Percentiles rank a stretch among this genome's conserved stretches.
phyloP scores from a whole-genome alignment of 2,329 filamentous ascomycete genomes.

The Verticillium dahliae region DNA sequence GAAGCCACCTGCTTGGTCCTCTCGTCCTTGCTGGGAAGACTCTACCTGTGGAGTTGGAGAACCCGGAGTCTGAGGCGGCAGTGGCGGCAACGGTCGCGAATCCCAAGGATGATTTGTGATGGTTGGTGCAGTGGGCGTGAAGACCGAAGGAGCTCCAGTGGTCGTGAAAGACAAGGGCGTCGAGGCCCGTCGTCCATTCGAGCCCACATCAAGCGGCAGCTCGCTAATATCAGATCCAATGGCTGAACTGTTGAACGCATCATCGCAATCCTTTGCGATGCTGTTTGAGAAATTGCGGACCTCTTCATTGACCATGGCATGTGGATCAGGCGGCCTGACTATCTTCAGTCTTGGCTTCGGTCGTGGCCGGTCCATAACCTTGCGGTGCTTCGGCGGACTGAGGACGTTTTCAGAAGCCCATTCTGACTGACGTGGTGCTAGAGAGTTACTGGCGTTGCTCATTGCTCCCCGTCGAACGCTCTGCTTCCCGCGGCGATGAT shows the following conservation, averaged over 20 bases:
- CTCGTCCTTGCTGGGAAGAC: neutral
- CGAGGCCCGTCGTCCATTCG: conserved; percentile 23
- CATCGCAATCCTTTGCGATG: conserved; percentile 78
- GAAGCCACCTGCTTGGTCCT: conserved; percentile 7
- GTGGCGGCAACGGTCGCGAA: conserved; percentile 43
- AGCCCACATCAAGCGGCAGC: conserved; percentile 20
- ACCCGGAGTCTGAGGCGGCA: conserved; percentile 23
- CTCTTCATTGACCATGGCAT: conserved; percentile 58
- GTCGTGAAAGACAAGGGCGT: conserved; percentile 35
- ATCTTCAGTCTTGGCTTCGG: conserved; percentile 16
- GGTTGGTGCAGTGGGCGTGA: conserved; percentile 12
- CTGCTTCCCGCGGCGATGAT: conserved; percentile 9
- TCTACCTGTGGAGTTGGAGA: neutral
- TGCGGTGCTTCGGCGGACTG: neutral
- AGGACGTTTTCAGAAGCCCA: neutral
- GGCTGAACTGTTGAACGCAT: conserved; percentile 72
- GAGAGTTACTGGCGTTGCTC: neutral
- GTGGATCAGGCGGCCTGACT: conserved; percentile 9
- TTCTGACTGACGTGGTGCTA: neutral
- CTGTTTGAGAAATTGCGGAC: conserved; percentile 77
- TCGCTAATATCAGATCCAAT: conserved; percentile 28
- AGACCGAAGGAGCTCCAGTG: conserved; percentile 23
- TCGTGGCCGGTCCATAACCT: neutral
- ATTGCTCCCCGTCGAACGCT: conserved; percentile 16
- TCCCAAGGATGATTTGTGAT: conserved; percentile 31